A percentile compares a stretch with the other conserved stretches of the same genome.
These are phyloP conservation scores for Diaporthe caulivora DNA, from an alignment of 2,329 filamentous ascomycete species.

Conservation along the genomic window DNA sequence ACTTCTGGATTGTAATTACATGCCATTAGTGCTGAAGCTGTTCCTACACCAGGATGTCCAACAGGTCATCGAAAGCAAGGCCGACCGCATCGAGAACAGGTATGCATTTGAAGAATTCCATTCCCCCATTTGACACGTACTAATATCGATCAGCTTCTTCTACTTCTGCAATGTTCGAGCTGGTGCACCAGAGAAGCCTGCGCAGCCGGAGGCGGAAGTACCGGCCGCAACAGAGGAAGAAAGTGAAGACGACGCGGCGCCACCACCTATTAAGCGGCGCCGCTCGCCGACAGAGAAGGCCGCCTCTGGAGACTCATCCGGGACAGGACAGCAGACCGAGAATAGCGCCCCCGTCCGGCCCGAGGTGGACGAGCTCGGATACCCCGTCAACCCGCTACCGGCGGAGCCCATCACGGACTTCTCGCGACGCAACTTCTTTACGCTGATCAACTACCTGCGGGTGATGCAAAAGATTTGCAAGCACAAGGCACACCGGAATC, in stretches of 20 bases:
- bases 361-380: constrained; percentile 88
- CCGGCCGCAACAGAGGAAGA: constrained; percentile 50
- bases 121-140: background rate
- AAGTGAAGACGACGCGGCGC: constrained; percentile 82
- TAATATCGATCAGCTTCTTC: constrained; percentile 76
- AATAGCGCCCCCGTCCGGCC: constrained; percentile 54
- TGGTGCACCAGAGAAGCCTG: constrained; percentile 43
- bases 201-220: constrained; percentile 41
- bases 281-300: constrained; percentile 55
- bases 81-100: constrained; percentile 86
- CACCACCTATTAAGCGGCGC: constrained; percentile 81
- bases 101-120: constrained; percentile 49
- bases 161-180: constrained; percentile 82
- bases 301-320: background rate
- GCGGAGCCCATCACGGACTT: constrained; percentile 86
- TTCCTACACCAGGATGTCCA: constrained; percentile 96
- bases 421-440: constrained; percentile 95
- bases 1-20: constrained; percentile 92
- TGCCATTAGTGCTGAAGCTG: constrained; percentile 91
- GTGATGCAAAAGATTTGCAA: constrained; percentile 98
- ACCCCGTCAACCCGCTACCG: constrained; percentile 78
- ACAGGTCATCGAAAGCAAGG: constrained; percentile 86
- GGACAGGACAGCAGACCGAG: constrained; percentile 45
- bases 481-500: constrained; percentile 92
- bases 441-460: constrained; percentile 93